These are phyloP conservation scores for Fragilaria radians DNA, from an alignment of 108 stramenopile genomes.

Conservation along the genomic window DNA sequence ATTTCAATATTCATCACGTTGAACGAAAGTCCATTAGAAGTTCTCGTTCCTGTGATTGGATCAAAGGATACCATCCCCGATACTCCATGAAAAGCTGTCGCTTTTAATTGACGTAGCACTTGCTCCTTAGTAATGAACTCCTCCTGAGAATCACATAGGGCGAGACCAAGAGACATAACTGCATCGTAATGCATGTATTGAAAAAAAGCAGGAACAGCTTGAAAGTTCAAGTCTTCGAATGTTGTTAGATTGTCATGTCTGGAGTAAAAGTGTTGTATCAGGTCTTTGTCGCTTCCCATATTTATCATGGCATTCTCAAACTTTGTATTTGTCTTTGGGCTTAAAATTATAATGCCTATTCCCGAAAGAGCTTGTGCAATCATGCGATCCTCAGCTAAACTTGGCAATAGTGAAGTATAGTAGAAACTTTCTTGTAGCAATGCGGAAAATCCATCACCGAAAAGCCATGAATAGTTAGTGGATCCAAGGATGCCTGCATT, in stretches of 20 bases:
- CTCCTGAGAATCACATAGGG: background rate
- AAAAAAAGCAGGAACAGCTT: background rate
- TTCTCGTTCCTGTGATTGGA: background rate
- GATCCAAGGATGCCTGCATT: constrained; percentile 25
- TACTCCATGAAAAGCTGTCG: background rate
- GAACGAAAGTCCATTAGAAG: background rate
- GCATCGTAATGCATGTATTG: background rate
- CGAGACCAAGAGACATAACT: background rate
- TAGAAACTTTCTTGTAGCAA: background rate
- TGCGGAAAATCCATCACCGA: constrained; percentile 18
- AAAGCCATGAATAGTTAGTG: constrained; percentile 20
- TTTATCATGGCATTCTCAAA: constrained; percentile 12
- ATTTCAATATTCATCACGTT: background rate
- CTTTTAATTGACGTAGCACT: background rate
- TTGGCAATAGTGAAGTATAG: constrained; percentile 10
- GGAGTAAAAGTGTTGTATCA: background rate
- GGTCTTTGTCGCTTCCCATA: constrained; percentile 10
- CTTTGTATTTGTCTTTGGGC: constrained; percentile 10
- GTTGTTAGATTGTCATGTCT: background rate
- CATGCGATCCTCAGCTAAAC: background rate
- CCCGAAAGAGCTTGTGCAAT: constrained; percentile 17
- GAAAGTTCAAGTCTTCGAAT: background rate
- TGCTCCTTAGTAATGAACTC: background rate
- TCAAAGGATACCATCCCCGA: background rate
- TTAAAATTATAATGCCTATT: constrained; percentile 9